A percentile compares a stretch with the other conserved stretches of the same genome.
These are phyloP conservation scores for Aspergillus chevalieri DNA, from an alignment of 2,329 filamentous ascomycete genomes.

Conservation along the genomic window DNA sequence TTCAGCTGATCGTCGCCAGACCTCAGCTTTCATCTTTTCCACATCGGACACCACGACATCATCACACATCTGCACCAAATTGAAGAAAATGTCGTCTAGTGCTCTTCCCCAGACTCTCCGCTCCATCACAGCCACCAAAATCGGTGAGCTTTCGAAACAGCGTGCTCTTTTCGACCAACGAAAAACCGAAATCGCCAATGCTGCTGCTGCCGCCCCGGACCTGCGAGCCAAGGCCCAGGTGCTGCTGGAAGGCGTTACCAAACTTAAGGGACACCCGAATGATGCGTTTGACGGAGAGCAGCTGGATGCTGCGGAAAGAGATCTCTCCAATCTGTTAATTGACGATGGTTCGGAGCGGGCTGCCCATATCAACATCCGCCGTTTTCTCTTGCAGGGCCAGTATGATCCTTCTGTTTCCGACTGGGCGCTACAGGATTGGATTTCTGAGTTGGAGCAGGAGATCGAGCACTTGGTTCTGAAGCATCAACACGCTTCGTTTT, in stretches of 20 bases:
- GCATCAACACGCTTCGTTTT: slow-evolving; percentile 52
- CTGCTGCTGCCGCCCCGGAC: slow-evolving; percentile 22
- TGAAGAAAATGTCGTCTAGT: background rate
- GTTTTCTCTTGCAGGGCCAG: slow-evolving; percentile 49
- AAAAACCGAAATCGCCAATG: slow-evolving; percentile 39
- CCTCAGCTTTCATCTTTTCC: too few relatives aligned
- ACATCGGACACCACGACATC: background rate
- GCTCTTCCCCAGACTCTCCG: slow-evolving; percentile 49
- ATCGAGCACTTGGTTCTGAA: slow-evolving; percentile 48
- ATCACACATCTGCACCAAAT: slow-evolving; percentile 23
- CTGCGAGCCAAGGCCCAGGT: slow-evolving; percentile 26
- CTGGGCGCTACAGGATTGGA: slow-evolving; percentile 41
- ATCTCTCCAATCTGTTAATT: slow-evolving; percentile 2
- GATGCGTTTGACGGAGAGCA: slow-evolving; percentile 32
- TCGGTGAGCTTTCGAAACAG: slow-evolving; percentile 51
- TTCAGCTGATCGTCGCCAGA: too few relatives aligned
- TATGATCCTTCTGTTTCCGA: slow-evolving; percentile 50
- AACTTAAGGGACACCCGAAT: slow-evolving; percentile 31
- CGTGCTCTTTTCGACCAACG: slow-evolving; percentile 45
- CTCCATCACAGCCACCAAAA: slow-evolving; percentile 52
- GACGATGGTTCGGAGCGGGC: slow-evolving; percentile 17
- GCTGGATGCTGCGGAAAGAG: slow-evolving; percentile 15
- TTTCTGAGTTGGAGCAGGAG: slow-evolving; percentile 42
- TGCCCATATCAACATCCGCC: slow-evolving; percentile 41
- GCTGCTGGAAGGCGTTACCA: slow-evolving; percentile 33